Conservation (phyloP, 2,329 filamentous ascomycete species). For the Laburnicola sp. region DNA sequence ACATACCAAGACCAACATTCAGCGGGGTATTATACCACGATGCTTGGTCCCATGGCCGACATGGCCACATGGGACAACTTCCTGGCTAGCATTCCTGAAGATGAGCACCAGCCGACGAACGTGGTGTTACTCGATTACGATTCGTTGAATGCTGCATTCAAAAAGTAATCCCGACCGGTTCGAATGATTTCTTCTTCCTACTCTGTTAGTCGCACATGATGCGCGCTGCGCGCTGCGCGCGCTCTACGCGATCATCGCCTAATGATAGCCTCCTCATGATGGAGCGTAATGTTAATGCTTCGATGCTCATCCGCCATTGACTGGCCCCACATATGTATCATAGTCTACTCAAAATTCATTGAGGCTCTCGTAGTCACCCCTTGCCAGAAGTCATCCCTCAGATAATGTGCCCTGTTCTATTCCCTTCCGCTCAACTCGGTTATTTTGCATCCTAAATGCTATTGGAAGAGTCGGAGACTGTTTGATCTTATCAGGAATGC, state of each 20-base stretch:
- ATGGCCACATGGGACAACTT: conserved; percentile 4
- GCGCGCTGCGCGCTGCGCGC: conserved; percentile 6
- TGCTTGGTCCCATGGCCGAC: conserved; percentile 6
- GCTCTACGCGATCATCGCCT: conserved; percentile 1
- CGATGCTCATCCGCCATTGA: not conserved
- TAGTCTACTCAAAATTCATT: not conserved
- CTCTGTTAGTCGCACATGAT: not conserved
- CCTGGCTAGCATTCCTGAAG: conserved; percentile 16
- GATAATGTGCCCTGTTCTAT: not conserved
- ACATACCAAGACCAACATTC: not conserved
- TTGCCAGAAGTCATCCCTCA: not conserved
- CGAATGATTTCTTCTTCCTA: not conserved
- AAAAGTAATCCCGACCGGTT: not conserved
- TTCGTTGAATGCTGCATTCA: conserved; percentile 1
- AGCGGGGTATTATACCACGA: not conserved
- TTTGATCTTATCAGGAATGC: no score
- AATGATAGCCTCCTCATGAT: conserved; percentile 1
- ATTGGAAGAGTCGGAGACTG: not conserved
- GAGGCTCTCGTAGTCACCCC: not conserved
- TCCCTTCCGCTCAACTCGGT: not conserved
- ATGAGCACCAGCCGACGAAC: conserved; percentile 7
- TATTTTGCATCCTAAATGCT: not conserved
- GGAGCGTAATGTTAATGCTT: conserved; percentile 5
- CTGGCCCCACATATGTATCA: not conserved
- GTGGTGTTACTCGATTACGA: conserved; percentile 6